A percentile compares a stretch with the other conserved stretches of the same genome.
phyloP scores from a whole-genome alignment of 352 stramenopile species.

The Pythium insidiosum region DNA sequence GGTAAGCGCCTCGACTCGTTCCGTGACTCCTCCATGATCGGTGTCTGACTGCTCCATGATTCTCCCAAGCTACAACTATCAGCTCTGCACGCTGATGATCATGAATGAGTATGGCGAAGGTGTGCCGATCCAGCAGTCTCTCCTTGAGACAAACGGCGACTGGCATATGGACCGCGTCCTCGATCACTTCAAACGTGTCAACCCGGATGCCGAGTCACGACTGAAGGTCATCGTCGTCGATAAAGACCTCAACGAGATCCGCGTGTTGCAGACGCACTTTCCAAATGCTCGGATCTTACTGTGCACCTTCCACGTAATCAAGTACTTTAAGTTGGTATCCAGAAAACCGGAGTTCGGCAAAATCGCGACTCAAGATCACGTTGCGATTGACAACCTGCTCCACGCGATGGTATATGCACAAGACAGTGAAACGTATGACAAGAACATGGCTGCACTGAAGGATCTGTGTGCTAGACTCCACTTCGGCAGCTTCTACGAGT shows the following conservation, averaged over 20 bases:
- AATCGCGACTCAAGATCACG: slow-evolving; percentile 10
- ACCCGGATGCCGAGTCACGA: neutral
- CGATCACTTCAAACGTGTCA: neutral
- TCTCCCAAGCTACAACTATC: slow-evolving; percentile 5
- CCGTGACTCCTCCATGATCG: too few species aligned
- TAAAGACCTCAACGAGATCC: slow-evolving; percentile 13
- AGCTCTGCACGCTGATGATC: slow-evolving; percentile 6
- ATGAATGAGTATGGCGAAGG: too few species aligned
- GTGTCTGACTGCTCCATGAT: too few species aligned
- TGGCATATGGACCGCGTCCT: slow-evolving; percentile 5
- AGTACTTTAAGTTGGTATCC: neutral
- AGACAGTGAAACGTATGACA: slow-evolving; percentile 1
- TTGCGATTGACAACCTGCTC: slow-evolving; percentile 2
- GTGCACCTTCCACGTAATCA: slow-evolving; percentile 5
- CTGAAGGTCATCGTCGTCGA: slow-evolving; percentile 9
- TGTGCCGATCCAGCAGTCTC: slow-evolving; percentile 1
- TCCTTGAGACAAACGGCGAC: slow-evolving; percentile 7
- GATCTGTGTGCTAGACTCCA: neutral
- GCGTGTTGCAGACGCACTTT: neutral
- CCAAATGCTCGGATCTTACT: slow-evolving; percentile 1
- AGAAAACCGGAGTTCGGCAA: slow-evolving; percentile 7
- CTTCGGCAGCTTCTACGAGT: slow-evolving; percentile 7
- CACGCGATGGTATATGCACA: slow-evolving; percentile 14
- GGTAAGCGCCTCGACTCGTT: too few species aligned
- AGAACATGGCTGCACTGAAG: neutral